Evolutionary conservation across 116 monocot genomes (phyloP).

Genomic region (Cymodocea nodosa): DNA sequence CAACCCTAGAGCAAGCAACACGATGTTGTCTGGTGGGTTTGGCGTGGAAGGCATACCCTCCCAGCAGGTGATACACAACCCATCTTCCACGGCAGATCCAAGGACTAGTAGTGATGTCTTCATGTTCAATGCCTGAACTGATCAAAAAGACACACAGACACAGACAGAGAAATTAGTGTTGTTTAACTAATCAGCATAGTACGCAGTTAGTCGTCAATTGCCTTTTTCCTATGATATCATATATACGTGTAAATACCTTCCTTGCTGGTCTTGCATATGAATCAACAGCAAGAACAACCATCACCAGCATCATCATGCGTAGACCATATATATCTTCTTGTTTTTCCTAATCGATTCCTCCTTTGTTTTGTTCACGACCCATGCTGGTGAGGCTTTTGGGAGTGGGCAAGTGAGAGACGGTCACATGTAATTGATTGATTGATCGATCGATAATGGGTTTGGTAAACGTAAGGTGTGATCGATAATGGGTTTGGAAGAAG

Average conservation of each 20-base stretch:
- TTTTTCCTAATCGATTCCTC: not conserved
- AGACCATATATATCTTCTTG: not conserved
- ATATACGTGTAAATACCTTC: no score
- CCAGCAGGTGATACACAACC: not conserved
- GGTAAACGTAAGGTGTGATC: no score
- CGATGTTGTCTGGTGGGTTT: constrained; percentile 3
- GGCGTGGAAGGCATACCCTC: not conserved
- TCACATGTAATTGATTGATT: not conserved
- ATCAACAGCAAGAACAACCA: no score
- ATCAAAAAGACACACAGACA: no score
- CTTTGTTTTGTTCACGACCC: not conserved
- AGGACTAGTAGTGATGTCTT: not conserved
- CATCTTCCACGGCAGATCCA: not conserved
- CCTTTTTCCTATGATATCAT: not conserved
- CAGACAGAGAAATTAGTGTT: no score
- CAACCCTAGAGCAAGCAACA: not conserved
- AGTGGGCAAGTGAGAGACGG: not conserved
- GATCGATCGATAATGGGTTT: no score
- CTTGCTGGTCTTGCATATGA: no score
- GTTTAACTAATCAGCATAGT: no score
- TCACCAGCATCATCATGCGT: no score
- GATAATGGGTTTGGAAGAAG: not conserved
- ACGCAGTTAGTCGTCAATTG: not conserved
- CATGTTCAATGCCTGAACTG: not conserved
- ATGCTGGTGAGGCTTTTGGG: not conserved